Percentiles rank a stretch among this genome's conserved stretches.
Conservation (phyloP, 495 filamentous ascomycete genomes). For the Hyphodiscus hymeniophilus region DNA sequence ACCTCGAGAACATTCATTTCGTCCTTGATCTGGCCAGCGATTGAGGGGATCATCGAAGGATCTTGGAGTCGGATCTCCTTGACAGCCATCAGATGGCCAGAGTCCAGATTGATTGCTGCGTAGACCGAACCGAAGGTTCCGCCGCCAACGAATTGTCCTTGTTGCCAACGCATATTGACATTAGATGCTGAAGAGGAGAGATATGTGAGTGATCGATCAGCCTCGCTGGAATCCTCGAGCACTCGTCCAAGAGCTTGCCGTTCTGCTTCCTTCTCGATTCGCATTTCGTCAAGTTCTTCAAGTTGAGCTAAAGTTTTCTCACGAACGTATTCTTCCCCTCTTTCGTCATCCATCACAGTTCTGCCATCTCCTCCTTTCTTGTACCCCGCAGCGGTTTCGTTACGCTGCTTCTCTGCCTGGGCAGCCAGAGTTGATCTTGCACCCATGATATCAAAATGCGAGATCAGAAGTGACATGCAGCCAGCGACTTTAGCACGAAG, state of each 20-base stretch:
- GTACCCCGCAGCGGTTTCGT: conserved; percentile 68
- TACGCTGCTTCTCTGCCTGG: conserved; percentile 77
- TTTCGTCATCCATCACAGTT: conserved; percentile 73
- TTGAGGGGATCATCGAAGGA: conserved; percentile 88
- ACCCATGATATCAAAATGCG: conserved; percentile 98
- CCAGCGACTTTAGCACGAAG: conserved; percentile 85
- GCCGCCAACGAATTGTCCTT: conserved; percentile 93
- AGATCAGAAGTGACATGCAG: conserved; percentile 96
- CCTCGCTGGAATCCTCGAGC: conserved; percentile 87
- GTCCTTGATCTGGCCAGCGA: conserved; percentile 87
- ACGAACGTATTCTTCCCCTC: conserved; percentile 63
- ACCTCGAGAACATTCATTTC: conserved; percentile 96
- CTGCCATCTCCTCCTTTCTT: conserved; percentile 67
- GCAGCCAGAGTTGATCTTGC: conserved; percentile 87
- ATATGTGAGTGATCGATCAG: conserved; percentile 87
- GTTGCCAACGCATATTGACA: conserved; percentile 92
- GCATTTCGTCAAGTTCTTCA: conserved; percentile 61
- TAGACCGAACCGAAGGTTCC: conserved; percentile 97
- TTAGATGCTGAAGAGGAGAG: conserved; percentile 91
- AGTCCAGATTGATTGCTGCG: conserved; percentile 92
- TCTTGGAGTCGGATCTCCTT: conserved; percentile 98
- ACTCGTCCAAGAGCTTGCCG: conserved; percentile 83
- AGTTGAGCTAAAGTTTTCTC: conserved; percentile 66
- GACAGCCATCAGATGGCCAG: conserved; percentile 93
- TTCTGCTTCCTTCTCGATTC: conserved; percentile 77